Evolutionary conservation across 2,329 filamentous ascomycete genomes (phyloP).

Genomic region (Alternaria longipes): DNA sequence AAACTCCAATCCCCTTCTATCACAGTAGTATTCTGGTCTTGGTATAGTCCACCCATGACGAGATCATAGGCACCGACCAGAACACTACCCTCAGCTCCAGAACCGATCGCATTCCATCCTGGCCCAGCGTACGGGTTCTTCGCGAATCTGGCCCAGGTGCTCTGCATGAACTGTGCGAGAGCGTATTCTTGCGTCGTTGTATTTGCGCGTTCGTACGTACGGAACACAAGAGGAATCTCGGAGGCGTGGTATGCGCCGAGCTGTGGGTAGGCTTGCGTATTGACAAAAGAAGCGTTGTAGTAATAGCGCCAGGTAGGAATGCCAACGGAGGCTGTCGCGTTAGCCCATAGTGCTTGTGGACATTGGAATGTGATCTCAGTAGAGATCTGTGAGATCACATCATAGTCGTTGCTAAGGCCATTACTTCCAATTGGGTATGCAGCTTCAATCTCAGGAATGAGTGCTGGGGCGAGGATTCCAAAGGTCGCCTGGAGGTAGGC

Average conservation of each 20-base stretch:
- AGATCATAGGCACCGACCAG: constrained; percentile 25
- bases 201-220: constrained; percentile 27
- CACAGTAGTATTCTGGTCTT: constrained; percentile 6
- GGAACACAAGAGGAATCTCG: constrained; percentile 37
- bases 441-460: constrained; percentile 27
- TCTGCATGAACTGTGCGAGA: constrained; percentile 30
- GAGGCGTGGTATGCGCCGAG: constrained; percentile 35
- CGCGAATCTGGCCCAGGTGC: constrained; percentile 41
- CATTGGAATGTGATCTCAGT: constrained; percentile 34
- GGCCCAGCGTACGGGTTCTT: constrained; percentile 37
- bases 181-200: constrained; percentile 32
- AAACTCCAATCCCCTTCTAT: constrained; percentile 26
- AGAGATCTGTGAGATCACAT: constrained; percentile 27
- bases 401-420: constrained; percentile 26
- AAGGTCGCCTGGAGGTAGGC: constrained; percentile 30
- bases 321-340: constrained; percentile 31
- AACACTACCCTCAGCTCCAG: constrained; percentile 21
- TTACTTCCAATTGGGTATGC: constrained; percentile 33
- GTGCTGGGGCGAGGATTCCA: constrained; percentile 10
- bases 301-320: constrained; percentile 41
- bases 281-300: constrained; percentile 43
- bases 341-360: constrained; percentile 32
- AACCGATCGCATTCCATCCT: constrained; percentile 35
- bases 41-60: constrained; percentile 15
- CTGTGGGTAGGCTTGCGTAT: constrained; percentile 25